Evolutionary conservation across 495 filamentous ascomycete species (phyloP), one percentile per base, ranked within the genome.

Genomic region (Darksidea phi): DNA sequence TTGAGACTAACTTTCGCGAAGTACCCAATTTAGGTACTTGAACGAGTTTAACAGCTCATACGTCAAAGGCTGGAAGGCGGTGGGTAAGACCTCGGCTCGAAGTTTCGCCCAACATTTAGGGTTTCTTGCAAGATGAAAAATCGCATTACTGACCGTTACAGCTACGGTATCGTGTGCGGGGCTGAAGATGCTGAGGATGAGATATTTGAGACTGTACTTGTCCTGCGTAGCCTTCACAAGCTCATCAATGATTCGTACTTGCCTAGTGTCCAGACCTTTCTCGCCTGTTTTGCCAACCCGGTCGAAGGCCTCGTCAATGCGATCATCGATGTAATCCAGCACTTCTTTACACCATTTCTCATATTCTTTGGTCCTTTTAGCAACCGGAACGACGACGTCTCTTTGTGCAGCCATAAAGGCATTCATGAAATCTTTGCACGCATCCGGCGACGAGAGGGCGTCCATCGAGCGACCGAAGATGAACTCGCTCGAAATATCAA

Each of bases 401-500:
- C 18, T 15, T 34, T 68, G 63, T 4, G 61, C 57, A 8, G 24
- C 47, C 46, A 65, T 56, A 59, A 70, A 72, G 28, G 67, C 55
- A 10, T 57, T 51, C 43, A 74, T 64, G 34, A 63, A 63, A 1
- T 61, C 45, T 24, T 64, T 53, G 23, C 63, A 20, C 20, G 45
- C 21, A 13, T 60, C 50, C n/a, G 46, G 46, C 11, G 23, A 34
- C 28, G 25, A 49, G 6, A 55, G 42, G 1, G 48, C 20, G 37
- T 32, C 15, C 24, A 51, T 50, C 34, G 42, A 64, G 50, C 20
- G 43, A 48, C 18, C 91, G n/a, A 95, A 79, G 41, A 96, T 75
- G 70, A 93, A 95, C 57, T 92, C 88, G 15, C 90, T 94, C 1
- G 89, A 84, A 2, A 85, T 77, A 70, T 96, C 91, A 6, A 96